Base-by-base conservation (phyloP, 306 rosid genomes). In the Potentilla sterilis region DNA sequence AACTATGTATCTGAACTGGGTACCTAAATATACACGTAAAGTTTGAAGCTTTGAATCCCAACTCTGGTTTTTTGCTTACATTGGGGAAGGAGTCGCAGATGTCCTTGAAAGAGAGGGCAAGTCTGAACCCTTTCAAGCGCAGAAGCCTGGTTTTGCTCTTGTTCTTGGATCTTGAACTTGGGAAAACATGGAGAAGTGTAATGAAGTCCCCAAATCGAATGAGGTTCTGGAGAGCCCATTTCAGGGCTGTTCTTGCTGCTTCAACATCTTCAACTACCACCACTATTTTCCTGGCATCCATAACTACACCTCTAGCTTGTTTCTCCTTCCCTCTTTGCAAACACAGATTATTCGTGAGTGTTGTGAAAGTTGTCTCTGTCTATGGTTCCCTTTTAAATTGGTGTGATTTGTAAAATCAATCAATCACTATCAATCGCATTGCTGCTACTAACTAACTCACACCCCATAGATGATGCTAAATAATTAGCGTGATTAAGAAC, bases 191-290 rank as follows among this genome's bases (percentile, higher is more conserved):
- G 70, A 94, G 96, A 9, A 94, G 93, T 18, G 92, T 92, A 51
- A 94, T 74, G 51, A 83, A 78, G 83, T 94, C 98, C 9, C 97
- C 98, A 49, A 55, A 77, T 54, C 97, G 91, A 73, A 90, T 64
- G 38, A 92, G 85, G 75, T 94, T 92, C 47, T 72, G 79, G 16
- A 94, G 97, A 46, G 95, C 92, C 98, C 98, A 94, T 68, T 75
- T 63, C 22, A 94, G 86, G 47, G 97, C 98, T 11, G 85, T 88
- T 87, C 90, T 90, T 11, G 98, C 89, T 63, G 76, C 93, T n/a
- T 90, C 97, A 55, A 73, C 95, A 32, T 94, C 98, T 82, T 94
- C 98, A 41, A 94, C 98, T 32, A 92, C 87, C 41, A 89, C 96
- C 57, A 79, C 93, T 51, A 92, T 91, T 86, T 88, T 90, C 85